These are phyloP conservation scores for Bolboschoenus planiculmis DNA, from an alignment of 176 grass and related monocot genomes.

Conservation along the genomic window DNA sequence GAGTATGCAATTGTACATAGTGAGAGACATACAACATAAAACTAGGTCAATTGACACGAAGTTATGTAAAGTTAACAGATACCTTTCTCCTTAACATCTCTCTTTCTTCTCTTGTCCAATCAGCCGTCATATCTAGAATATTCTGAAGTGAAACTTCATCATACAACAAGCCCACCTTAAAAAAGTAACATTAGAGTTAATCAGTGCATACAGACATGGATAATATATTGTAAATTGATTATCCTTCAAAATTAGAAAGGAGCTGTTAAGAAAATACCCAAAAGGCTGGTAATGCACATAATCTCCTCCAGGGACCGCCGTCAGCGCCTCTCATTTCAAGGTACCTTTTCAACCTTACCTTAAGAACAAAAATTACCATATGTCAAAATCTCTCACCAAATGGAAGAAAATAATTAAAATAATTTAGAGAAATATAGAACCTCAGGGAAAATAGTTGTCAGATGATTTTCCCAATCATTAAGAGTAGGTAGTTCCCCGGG, in stretches of 20 bases:
- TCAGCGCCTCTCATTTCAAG: slow-evolving; percentile 99
- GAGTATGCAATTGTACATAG: neutral
- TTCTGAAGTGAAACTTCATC: slow-evolving; percentile 87
- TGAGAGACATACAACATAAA: neutral
- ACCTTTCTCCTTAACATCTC: slow-evolving; percentile 85
- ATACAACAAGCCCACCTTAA: slow-evolving; percentile 82
- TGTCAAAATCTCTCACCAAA: slow-evolving; percentile 10
- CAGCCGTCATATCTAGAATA: slow-evolving; percentile 70
- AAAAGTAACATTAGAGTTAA: slow-evolving; percentile 10
- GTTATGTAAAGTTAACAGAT: neutral
- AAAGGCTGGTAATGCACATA: slow-evolving; percentile 93
- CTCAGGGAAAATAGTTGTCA: slow-evolving; percentile 99
- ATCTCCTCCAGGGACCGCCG: slow-evolving; percentile 95
- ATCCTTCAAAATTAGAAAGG: neutral
- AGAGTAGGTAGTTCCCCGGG: slow-evolving; percentile 88
- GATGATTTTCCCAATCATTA: slow-evolving; percentile 99
- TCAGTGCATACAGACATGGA: neutral
- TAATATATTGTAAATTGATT: neutral
- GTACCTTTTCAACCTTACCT: slow-evolving; percentile 98
- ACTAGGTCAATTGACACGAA: neutral
- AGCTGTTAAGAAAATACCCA: slow-evolving; percentile 47
- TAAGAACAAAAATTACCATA: slow-evolving; percentile 14
- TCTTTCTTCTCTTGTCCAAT: slow-evolving; percentile 96
- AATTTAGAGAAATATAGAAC: slow-evolving; percentile 28
- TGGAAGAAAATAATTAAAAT: neutral